Conservation (phyloP, 768 basidiomycete species). For the Serendipita indica region DNA sequence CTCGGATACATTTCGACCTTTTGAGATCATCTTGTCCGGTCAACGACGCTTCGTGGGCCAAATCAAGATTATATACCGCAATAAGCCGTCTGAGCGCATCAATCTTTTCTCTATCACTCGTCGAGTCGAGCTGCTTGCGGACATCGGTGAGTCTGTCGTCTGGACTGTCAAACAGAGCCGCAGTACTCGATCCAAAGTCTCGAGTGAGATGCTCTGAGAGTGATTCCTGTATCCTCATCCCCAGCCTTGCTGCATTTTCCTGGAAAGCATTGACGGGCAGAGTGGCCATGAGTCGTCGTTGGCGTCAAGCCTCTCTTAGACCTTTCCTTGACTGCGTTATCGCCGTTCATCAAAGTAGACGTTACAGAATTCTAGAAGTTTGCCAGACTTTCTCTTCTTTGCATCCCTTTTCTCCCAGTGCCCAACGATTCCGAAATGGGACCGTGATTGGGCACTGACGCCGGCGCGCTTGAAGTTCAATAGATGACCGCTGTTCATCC, state of each 20-base stretch:
- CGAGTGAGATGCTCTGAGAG: conserved; percentile 60
- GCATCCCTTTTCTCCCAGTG: too few relatives aligned
- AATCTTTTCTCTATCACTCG: conserved; percentile 75
- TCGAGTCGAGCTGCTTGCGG: conserved; percentile 73
- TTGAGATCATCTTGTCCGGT: conserved; percentile 62
- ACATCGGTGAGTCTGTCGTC: conserved; percentile 80
- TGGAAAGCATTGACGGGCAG: conserved; percentile 29
- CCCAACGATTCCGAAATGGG: too few relatives aligned
- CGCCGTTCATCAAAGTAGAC: too few relatives aligned
- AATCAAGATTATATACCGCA: conserved; percentile 47
- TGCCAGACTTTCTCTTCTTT: too few relatives aligned
- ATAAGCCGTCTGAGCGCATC: conserved; percentile 93
- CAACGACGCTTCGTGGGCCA: neutral
- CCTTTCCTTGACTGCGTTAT: neutral
- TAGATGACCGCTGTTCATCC: too few relatives aligned
- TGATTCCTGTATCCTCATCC: conserved; percentile 70
- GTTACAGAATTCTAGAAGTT: too few relatives aligned
- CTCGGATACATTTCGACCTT: conserved; percentile 76
- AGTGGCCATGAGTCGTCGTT: neutral
- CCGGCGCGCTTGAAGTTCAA: too few relatives aligned
- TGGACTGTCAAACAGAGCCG: conserved; percentile 41
- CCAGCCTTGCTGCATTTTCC: conserved; percentile 72
- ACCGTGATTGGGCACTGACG: too few relatives aligned
- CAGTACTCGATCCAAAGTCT: neutral
- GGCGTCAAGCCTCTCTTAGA: neutral